Percentiles rank a stretch among this genome's conserved stretches.
These are phyloP conservation scores for Colletotrichum endophyticum DNA, from an alignment of 2,329 filamentous ascomycete genomes.

Conservation along the genomic window DNA sequence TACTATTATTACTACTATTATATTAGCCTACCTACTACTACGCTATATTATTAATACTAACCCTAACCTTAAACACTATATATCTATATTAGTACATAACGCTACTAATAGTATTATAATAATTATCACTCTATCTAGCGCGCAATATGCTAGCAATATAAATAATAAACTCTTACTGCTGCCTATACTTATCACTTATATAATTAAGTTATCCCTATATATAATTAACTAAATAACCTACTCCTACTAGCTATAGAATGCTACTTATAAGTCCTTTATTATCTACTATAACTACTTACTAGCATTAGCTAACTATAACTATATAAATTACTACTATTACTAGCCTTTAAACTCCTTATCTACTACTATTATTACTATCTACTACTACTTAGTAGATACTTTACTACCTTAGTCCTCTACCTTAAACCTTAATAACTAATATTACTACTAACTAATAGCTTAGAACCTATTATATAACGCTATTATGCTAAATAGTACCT, in stretches of 20 bases:
- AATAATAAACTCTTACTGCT: background rate
- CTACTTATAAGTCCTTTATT: background rate
- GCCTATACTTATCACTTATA: background rate
- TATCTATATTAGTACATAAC: background rate
- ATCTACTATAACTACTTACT: background rate
- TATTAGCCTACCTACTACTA: background rate
- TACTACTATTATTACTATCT: too few relatives aligned
- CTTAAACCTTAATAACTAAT: background rate
- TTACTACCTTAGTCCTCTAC: too few relatives aligned
- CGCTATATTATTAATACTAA: background rate
- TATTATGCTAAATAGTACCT: background rate
- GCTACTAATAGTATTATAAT: background rate
- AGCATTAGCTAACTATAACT: too few relatives aligned
- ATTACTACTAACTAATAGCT: background rate
- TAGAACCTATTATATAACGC: too few relatives aligned
- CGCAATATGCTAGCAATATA: background rate
- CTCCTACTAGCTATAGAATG: background rate
- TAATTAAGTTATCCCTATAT: background rate
- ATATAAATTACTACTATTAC: too few relatives aligned
- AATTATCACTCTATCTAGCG: background rate
- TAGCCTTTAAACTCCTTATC: too few relatives aligned
- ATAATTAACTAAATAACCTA: background rate
- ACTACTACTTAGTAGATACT: too few relatives aligned
- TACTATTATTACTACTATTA: background rate
- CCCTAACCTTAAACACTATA: background rate